These are phyloP conservation scores for Penicillium sp. DNA, from an alignment of 2,329 filamentous ascomycete species.

Conservation along the genomic window DNA sequence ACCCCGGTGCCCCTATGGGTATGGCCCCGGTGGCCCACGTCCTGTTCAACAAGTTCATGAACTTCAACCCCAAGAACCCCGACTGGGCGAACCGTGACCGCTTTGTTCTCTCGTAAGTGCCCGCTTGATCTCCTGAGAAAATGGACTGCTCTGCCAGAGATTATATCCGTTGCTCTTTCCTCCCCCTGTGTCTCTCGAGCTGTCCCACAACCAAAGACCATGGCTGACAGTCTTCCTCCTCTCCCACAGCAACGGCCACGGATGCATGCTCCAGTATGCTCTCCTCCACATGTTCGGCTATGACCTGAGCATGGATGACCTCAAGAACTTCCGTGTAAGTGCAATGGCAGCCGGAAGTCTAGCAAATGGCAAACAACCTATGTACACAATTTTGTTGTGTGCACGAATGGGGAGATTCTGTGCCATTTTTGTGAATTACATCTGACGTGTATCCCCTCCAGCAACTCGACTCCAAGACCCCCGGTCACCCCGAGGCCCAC, in stretches of 20 bases:
- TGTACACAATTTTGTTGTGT: too few species aligned
- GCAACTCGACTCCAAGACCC: conserved; percentile 74
- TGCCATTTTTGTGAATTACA: too few species aligned
- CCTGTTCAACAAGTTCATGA: conserved; percentile 98
- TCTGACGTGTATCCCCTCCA: conserved; percentile 26
- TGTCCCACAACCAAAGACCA: neutral
- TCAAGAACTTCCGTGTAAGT: conserved; percentile 94
- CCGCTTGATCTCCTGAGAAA: neutral
- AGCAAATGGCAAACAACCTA: neutral
- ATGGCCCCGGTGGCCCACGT: conserved; percentile 95
- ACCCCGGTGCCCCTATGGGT: conserved; percentile 97
- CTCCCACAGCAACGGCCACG: conserved; percentile 78
- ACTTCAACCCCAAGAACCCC: conserved; percentile 98
- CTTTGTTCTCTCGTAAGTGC: conserved; percentile 94
- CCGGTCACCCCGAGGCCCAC: conserved; percentile 92
- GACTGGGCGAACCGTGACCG: conserved; percentile 95
- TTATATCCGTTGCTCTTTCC: neutral
- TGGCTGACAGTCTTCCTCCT: conserved; percentile 7
- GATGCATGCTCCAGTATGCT: conserved; percentile 99
- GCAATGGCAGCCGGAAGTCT: neutral
- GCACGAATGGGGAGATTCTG: too few species aligned
- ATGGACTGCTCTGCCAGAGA: too few species aligned
- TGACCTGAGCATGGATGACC: conserved; percentile 74
- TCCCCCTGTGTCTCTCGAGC: neutral
- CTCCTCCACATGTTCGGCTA: conserved; percentile 97